Conservation (phyloP, 148 eudicot genomes). For the Euryodendron excelsum region DNA sequence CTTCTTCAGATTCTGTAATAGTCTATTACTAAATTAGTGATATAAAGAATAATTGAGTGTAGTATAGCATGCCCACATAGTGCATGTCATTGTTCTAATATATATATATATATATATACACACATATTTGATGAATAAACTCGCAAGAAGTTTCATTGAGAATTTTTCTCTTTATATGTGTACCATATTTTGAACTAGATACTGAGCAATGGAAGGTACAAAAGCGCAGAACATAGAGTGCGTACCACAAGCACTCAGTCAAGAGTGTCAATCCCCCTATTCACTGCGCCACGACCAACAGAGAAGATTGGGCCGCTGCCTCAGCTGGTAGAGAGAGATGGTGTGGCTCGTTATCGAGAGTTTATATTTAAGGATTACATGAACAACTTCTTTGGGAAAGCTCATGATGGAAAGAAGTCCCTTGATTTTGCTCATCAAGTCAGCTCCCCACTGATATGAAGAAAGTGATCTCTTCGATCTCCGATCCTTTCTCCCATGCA, state of each 20-base stretch:
- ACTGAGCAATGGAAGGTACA: conserved; percentile 28
- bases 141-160: no score
- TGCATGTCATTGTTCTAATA: no score
- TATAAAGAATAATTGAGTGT: no score
- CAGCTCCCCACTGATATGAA: background rate
- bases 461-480: no score
- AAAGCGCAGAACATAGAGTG: conserved; percentile 34
- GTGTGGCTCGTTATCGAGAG: conserved; percentile 23
- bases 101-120: no score
- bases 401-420: conserved; percentile 36
- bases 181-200: conserved; percentile 3
- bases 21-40: no score
- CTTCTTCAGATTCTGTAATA: no score
- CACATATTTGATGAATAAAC: no score
- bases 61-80: no score
- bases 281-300: conserved; percentile 13
- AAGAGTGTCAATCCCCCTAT: conserved; percentile 30
- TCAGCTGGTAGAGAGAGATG: conserved; percentile 23
- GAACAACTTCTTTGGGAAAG: conserved; percentile 26
- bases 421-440: conserved; percentile 25
- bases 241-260: conserved; percentile 28
- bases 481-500: no score
- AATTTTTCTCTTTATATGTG: no score
- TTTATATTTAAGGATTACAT: conserved; percentile 23
- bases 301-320: conserved; percentile 29